Evolutionary conservation across 2,329 filamentous ascomycete genomes (phyloP).

Genomic region (Fusarium denticulatum): DNA sequence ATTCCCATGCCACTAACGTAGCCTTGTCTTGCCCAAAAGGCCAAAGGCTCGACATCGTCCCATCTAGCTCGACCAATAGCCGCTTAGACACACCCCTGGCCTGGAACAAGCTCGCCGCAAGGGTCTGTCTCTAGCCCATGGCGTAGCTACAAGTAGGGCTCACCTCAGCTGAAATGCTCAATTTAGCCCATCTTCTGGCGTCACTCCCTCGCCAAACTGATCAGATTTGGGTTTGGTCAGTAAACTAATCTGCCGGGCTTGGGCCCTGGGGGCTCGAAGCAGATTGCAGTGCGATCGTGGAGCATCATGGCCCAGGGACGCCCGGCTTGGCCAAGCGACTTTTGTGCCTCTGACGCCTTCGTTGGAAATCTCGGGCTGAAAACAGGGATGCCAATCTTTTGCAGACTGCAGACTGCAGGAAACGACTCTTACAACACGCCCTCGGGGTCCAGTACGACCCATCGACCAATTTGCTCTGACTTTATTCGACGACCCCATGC

Average conservation of each 20-base stretch:
- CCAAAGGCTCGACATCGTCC: conserved; percentile 27
- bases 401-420: conserved; percentile 31
- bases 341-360: conserved; percentile 38
- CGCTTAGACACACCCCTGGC: conserved; percentile 32
- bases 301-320: conserved; percentile 38
- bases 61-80: conserved; percentile 41
- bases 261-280: conserved; percentile 28
- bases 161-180: conserved; percentile 52
- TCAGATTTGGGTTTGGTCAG: conserved; percentile 33
- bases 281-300: conserved; percentile 47
- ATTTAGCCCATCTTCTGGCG: conserved; percentile 41
- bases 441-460: conserved; percentile 30
- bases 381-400: conserved; percentile 43
- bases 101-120: conserved; percentile 45
- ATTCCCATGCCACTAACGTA: conserved; percentile 15
- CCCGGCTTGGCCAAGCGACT: conserved; percentile 28
- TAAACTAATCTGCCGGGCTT: conserved; percentile 32
- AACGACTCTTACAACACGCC: conserved; percentile 25
- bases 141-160: conserved; percentile 47
- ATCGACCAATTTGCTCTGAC: conserved; percentile 15
- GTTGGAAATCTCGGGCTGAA: conserved; percentile 42
- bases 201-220: conserved; percentile 40
- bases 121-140: conserved; percentile 40
- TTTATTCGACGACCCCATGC: conserved; percentile 29
- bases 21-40: conserved; percentile 28